phyloP scores from a whole-genome alignment of 257 asterid species.

The Nicotiana tabacum region DNA sequence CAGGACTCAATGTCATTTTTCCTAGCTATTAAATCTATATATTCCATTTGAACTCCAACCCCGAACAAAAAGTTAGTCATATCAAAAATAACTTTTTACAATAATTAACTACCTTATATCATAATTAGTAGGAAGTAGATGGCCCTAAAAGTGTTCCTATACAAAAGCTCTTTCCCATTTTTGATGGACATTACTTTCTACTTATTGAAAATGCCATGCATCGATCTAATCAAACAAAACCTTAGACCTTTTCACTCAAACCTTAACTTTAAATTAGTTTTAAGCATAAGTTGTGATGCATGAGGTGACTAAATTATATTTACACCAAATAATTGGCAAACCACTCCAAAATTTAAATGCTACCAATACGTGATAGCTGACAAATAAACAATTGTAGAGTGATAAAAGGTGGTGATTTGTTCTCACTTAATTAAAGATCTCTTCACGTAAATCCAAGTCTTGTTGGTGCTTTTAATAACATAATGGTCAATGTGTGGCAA shows the following conservation, averaged over 20 bases:
- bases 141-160: background rate
- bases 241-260: background rate
- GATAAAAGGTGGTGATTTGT: background rate
- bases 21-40: too few relatives aligned
- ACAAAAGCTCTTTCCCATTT: too few relatives aligned
- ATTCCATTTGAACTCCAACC: background rate
- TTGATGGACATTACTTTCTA: background rate
- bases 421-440: background rate
- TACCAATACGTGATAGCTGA: background rate
- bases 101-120: background rate
- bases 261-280: background rate
- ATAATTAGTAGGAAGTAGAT: background rate
- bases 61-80: background rate
- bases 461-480: background rate
- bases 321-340: conserved; percentile 15
- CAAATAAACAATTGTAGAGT: background rate
- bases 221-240: background rate
- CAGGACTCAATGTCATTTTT: background rate
- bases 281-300: conserved; percentile 6
- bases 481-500: background rate
- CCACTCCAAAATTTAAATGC: conserved; percentile 7
- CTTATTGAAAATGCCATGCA: background rate
- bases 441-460: background rate
- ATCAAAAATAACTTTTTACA: background rate
- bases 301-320: background rate